Base-by-base conservation (phyloP, 2,329 filamentous ascomycete genomes). In the Tolypocladium pustulatum region DNA sequence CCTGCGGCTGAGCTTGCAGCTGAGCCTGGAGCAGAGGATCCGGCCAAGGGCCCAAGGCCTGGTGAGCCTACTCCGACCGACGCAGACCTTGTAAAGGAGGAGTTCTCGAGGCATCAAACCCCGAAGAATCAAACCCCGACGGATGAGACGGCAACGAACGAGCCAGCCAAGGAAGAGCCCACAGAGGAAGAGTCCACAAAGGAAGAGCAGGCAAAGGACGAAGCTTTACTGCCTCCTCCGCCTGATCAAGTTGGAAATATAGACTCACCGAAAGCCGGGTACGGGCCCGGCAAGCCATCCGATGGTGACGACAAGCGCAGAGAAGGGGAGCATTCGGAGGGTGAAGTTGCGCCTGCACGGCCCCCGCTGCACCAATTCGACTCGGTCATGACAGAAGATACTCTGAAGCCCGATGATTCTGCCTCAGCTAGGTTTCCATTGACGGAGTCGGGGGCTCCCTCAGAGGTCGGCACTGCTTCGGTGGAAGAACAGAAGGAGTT, bases 191-290 rank as follows among this genome's bases (percentile, higher is more conserved):
- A 43, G 9, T 9, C 27, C 22, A n/a, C 32, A n/a, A 43, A 55
- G 13, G 38, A 38, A 13, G 55, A 57, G n/a, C 12, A 43, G 4
- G 20, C 52, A 32, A 37, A 38, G 20, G 57, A 59, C 10, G 67
- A 66, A 1, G 57, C 69, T 6, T 57, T 74, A 17, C 60, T 74
- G 1, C 73, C 71, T 12, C 72, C 72, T 9, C 73, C 73, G 0
- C 72, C 68, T 0, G 73, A 75, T 30, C 71, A 75, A 60, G 73
- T 75, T 12, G 73, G 73, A 34, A 75, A 75, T 20, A 75, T 75
- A 57, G 64, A 68, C 13, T 70, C 70, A 7, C 72, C 73, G 4
- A 69, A 66, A 56, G 62, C 66, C 20, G 69, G 71, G 3, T 66
- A 68, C 3, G 60, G 61, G 8, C 57, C 57, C 0, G 63, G 65